Conservation (phyloP, 805 yeast genomes). For the Spathaspora arborariae region DNA sequence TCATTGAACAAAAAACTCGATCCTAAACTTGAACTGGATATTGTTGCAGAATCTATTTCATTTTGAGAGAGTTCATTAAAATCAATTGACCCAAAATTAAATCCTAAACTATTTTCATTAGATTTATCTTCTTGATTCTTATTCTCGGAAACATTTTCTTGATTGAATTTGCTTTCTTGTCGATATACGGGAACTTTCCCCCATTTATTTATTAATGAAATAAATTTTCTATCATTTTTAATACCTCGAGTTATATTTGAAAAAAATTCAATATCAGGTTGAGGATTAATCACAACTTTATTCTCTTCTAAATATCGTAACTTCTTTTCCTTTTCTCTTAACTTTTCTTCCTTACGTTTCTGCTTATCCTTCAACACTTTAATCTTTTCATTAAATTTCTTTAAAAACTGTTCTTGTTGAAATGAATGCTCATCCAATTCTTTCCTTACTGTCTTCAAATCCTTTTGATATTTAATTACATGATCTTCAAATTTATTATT, state of each 20-base stretch:
- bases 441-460: slow-evolving; percentile 15
- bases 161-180: neutral
- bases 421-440: slow-evolving; percentile 23
- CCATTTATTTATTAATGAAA: slow-evolving; percentile 13
- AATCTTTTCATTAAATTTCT: neutral
- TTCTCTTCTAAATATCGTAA: slow-evolving; percentile 4
- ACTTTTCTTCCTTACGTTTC: neutral
- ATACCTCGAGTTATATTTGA: slow-evolving; percentile 10
- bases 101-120: neutral
- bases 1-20: neutral
- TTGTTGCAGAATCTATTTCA: neutral
- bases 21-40: slow-evolving; percentile 1
- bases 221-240: slow-evolving; percentile 10
- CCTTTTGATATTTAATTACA: slow-evolving; percentile 19
- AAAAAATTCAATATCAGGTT: slow-evolving; percentile 14
- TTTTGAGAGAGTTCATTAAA: neutral
- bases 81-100: neutral
- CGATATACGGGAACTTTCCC: slow-evolving; percentile 16
- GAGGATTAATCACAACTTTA: slow-evolving; percentile 12
- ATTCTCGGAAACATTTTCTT: too few species aligned
- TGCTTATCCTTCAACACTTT: neutral
- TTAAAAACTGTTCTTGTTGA: slow-evolving; percentile 12
- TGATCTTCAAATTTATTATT: slow-evolving; percentile 17
- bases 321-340: neutral
- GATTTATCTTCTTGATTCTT: neutral